A percentile compares a stretch with the other conserved stretches of the same genome.
Conservation (phyloP, 2,329 filamentous ascomycete genomes). For the Dactylella cylindrospora region DNA sequence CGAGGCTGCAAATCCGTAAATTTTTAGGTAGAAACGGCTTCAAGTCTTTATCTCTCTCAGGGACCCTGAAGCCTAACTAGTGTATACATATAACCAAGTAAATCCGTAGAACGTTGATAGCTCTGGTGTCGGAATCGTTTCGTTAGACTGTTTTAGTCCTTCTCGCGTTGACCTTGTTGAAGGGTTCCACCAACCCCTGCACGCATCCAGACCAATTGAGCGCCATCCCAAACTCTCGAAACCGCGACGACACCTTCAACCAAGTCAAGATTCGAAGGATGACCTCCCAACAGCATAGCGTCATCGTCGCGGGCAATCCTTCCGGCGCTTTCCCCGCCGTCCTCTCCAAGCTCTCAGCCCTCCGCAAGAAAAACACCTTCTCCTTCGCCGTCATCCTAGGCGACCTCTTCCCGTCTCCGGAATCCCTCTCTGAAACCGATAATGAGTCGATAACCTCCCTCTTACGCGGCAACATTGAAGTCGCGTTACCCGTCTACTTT, state of each 20-base stretch:
- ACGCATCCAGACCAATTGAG: background rate
- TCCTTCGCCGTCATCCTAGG: slow-evolving; percentile 80
- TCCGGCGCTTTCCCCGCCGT: slow-evolving; percentile 74
- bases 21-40: too few relatives aligned
- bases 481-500: slow-evolving; percentile 89
- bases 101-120: too few relatives aligned
- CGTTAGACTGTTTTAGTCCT: too few relatives aligned
- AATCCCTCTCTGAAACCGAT: slow-evolving; percentile 57
- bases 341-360: slow-evolving; percentile 74
- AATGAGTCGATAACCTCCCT: slow-evolving; percentile 64
- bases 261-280: background rate
- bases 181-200: background rate
- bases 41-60: too few relatives aligned
- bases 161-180: background rate
- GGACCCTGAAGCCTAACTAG: too few relatives aligned
- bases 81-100: too few relatives aligned
- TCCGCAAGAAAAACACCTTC: slow-evolving; percentile 87
- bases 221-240: background rate
- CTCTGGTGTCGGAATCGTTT: too few relatives aligned
- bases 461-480: slow-evolving; percentile 68
- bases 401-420: slow-evolving; percentile 67
- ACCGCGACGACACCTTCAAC: slow-evolving; percentile 4
- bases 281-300: slow-evolving; percentile 22
- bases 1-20: too few relatives aligned
- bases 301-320: slow-evolving; percentile 76